Evolutionary conservation across 169 alveolate genomes (phyloP).

Genomic region (Theileria equi): DNA sequence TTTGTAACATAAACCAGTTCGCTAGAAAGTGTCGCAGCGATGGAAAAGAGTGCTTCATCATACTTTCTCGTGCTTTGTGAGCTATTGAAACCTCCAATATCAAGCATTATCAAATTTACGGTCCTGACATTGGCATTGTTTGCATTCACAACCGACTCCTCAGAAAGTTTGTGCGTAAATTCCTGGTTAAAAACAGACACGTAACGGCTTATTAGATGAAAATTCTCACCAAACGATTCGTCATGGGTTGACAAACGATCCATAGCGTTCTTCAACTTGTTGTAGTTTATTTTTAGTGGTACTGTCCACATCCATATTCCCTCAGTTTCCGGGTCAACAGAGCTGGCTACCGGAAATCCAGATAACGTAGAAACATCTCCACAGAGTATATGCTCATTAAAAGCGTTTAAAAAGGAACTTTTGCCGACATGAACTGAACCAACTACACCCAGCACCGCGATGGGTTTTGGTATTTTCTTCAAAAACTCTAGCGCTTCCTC

Average conservation of each 20-base stretch:
- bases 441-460: conserved; percentile 76
- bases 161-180: not conserved
- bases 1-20: conserved; percentile 70
- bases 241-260: too few species aligned
- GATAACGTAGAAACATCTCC: conserved; percentile 35
- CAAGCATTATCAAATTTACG: conserved; percentile 72
- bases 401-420: conserved; percentile 68
- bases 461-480: conserved; percentile 67
- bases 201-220: conserved; percentile 42
- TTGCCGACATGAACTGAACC: conserved; percentile 80
- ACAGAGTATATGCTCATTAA: conserved; percentile 65
- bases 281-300: conserved; percentile 61
- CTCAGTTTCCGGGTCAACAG: conserved; percentile 65
- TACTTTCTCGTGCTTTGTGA: conserved; percentile 64
- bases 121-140: conserved; percentile 31
- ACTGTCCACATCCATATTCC: conserved; percentile 79
- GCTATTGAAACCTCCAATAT: conserved; percentile 73
- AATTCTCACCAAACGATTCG: conserved; percentile 37
- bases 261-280: conserved; percentile 14
- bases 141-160: conserved; percentile 3
- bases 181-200: conserved; percentile 32
- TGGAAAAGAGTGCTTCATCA: conserved; percentile 74
- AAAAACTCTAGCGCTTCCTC: conserved; percentile 64
- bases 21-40: conserved; percentile 64
- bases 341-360: conserved; percentile 65